phyloP scores from a whole-genome alignment of 208 protist genomes.

The Tritrichomonas foetus region DNA sequence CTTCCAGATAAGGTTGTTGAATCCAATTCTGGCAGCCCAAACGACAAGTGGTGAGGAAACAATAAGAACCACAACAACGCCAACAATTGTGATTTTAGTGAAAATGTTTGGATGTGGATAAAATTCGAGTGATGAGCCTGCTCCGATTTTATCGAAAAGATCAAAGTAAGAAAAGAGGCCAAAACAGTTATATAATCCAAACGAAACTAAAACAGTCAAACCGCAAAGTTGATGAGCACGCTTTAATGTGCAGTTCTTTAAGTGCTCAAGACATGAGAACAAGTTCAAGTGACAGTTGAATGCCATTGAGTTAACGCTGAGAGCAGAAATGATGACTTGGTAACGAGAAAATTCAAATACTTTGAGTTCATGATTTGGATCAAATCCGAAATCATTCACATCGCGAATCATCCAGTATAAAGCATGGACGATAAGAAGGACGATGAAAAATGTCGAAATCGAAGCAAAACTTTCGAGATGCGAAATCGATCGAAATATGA shows the following conservation, averaged over 20 bases:
- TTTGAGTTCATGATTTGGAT: not conserved
- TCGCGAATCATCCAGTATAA: not conserved
- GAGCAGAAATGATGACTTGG: not conserved
- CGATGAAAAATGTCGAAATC: not conserved
- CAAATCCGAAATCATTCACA: not conserved
- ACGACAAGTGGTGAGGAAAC: not conserved
- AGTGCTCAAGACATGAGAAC: not conserved
- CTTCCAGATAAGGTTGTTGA: not conserved
- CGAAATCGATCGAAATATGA: not conserved
- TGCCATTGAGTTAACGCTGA: conserved; percentile 29
- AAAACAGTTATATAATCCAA: not conserved
- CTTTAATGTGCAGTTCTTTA: not conserved
- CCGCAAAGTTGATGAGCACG: not conserved
- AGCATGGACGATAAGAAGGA: not conserved
- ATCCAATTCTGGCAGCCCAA: not conserved
- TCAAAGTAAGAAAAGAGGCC: not conserved
- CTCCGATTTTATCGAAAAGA: not conserved
- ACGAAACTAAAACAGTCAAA: not conserved
- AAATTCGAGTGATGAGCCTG: not conserved
- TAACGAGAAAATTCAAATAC: not conserved
- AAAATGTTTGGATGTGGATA: not conserved
- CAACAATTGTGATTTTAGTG: not conserved
- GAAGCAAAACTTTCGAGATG: not conserved
- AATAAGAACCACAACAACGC: not conserved
- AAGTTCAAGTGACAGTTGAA: conserved; percentile 1